phyloP scores from a whole-genome alignment of 2,329 filamentous ascomycete genomes.

The Ilyonectria sp. region DNA sequence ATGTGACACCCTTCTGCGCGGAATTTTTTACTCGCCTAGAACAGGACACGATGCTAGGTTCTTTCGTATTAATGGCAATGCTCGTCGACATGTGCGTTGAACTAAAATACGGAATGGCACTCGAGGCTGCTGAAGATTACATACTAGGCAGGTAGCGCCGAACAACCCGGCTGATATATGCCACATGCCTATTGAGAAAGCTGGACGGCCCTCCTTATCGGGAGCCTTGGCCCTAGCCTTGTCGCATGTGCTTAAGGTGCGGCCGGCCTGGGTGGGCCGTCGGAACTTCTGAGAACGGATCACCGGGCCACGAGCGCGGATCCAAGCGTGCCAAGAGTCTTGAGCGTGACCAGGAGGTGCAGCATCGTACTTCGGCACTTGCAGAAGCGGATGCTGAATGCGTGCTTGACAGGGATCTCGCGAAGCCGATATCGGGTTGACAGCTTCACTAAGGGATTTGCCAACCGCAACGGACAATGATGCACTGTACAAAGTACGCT shows the following conservation, averaged over 20 bases:
- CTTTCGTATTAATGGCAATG: background rate
- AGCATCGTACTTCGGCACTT: constrained; percentile 39
- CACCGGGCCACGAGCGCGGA: background rate
- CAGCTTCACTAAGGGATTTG: background rate
- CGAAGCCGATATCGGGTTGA: background rate
- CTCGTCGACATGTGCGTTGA: background rate
- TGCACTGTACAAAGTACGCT: no score
- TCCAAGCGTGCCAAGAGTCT: background rate
- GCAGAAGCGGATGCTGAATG: constrained; percentile 31
- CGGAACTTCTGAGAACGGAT: constrained; percentile 2
- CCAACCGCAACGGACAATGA: no score
- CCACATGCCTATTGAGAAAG: background rate
- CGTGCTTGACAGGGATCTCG: constrained; percentile 5
- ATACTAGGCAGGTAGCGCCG: constrained; percentile 6
- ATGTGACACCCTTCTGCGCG: background rate
- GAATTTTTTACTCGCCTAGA: background rate
- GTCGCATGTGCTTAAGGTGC: background rate
- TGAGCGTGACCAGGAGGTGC: constrained; percentile 32
- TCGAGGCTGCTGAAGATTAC: background rate
- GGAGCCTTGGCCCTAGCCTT: background rate
- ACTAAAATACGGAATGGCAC: background rate
- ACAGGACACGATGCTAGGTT: background rate
- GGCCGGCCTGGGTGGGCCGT: background rate
- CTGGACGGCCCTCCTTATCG: background rate
- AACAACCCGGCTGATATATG: background rate